Base-by-base conservation (phyloP, 352 stramenopile species). In the Globisporangium echinulatum region DNA sequence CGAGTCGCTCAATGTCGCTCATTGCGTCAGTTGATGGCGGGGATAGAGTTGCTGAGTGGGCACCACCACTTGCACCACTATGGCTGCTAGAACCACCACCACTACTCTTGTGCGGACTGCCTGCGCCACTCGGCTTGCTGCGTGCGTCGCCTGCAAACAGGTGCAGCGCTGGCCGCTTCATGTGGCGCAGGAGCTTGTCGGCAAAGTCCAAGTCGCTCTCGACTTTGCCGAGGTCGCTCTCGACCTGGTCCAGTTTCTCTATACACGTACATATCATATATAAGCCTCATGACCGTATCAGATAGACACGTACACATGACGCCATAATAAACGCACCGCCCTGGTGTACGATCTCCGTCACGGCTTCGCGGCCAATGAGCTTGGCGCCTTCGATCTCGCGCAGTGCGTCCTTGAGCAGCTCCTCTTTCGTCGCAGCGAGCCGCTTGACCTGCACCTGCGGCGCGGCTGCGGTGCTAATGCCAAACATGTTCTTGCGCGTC, bases 211-310 rank as follows among this genome's bases (percentile, higher is more conserved):
- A 62, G 49, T 94, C 78, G 38, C 60, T 66, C 39, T 85, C 65
- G 13, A 92, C 78, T 10, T 68, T 66, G n/a, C 70, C 62, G 38
- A 92, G 61, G 55, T 90, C 74, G 39, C 59, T 66, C 49, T 92
- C 84, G 17, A 91, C 73, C 19, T 77, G 63, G 61, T 90, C 79
- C 50, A 94, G 72, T 63, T 88, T 88, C 53, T 91, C 82, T 86
- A 51, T 25, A 11, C 40, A 62, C 25, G 25, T 25, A 25, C 25
- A 25, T 25, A 25, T 25, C 25, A 2, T 25, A 25, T 25, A 25
- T 25, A 2, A 25, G 25, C 25, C 25, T 25, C 25, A 25, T 25
- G 25, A 25, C 25, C 25, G 25, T 25, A 25, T 25, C 25, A 1
- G 25, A 25, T 25, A 25, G 25, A 25, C 25, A 25, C 25, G 25